These are phyloP conservation scores for Ramularia endophylla DNA, from an alignment of 2,329 filamentous ascomycete species.

Conservation along the genomic window DNA sequence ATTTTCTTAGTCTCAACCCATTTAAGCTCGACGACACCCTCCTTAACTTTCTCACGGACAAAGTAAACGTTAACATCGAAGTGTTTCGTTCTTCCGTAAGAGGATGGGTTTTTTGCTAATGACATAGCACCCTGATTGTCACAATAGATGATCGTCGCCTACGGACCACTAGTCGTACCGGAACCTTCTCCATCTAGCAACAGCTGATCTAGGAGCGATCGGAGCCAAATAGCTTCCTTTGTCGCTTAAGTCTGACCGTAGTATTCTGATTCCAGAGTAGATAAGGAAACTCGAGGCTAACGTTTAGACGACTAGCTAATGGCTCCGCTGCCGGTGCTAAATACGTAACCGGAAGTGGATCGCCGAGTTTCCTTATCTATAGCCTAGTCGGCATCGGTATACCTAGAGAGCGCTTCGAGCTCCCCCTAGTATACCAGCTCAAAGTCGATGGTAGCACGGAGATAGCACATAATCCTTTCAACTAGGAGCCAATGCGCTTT, in stretches of 20 bases:
- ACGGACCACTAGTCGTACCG: conserved; percentile 1
- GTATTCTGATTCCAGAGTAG: conserved; percentile 22
- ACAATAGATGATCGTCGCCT: conserved; percentile 2
- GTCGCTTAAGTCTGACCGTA: conserved; percentile 16
- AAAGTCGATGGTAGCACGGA: conserved; percentile 3
- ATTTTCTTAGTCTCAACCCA: conserved; percentile 3
- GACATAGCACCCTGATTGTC: conserved; percentile 8
- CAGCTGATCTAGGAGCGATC: conserved; percentile 2
- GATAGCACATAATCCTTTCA: background rate
- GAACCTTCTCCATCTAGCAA: background rate
- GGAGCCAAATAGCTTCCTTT: conserved; percentile 22
- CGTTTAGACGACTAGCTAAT: conserved; percentile 21
- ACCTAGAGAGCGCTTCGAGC: conserved; percentile 14
- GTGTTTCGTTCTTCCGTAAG: conserved; percentile 4
- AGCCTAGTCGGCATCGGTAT: conserved; percentile 20
- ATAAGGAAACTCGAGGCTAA: conserved; percentile 17
- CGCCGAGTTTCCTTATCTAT: conserved; percentile 12
- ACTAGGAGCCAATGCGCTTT: conserved; percentile 6
- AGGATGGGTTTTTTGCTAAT: conserved; percentile 4
- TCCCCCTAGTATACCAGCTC: conserved; percentile 9
- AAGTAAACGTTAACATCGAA: conserved; percentile 4
- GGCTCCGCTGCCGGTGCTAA: conserved; percentile 16
- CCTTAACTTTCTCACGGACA: conserved; percentile 2
- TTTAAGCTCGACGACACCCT: conserved; percentile 3
- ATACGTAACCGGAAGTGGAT: conserved; percentile 21